A percentile compares a stretch with the other conserved stretches of the same genome.
Conservation (phyloP, 2,329 filamentous ascomycete species). For the Aspergillus brasiliensis region DNA sequence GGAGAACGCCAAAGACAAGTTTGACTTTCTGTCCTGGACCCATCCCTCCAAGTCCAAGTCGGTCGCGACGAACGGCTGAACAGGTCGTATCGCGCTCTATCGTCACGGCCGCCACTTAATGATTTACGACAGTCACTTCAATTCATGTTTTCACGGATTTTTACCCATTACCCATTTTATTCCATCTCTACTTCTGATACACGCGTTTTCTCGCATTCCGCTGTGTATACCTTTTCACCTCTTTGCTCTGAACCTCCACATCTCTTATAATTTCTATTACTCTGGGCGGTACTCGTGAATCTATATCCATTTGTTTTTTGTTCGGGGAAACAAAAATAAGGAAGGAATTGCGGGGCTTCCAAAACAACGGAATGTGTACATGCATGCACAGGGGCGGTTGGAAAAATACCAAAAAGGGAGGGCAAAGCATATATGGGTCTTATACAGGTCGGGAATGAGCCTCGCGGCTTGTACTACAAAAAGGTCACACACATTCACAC, state of each 20-base stretch:
- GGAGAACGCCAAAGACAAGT: constrained; percentile 52
- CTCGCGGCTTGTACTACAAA: constrained; percentile 15
- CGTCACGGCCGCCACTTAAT: constrained; percentile 13
- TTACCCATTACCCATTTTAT: not conserved
- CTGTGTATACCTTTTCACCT: constrained; percentile 7
- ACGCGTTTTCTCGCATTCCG: not conserved
- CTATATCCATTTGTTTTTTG: not conserved
- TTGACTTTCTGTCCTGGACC: constrained; percentile 56
- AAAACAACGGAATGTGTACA: not conserved
- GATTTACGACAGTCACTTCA: constrained; percentile 23
- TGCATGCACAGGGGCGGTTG: constrained; percentile 7
- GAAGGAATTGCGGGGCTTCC: not conserved
- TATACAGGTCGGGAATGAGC: constrained; percentile 8
- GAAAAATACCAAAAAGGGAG: constrained; percentile 4
- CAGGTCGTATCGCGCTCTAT: not conserved
- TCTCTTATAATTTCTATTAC: constrained; percentile 7
- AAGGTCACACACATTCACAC: not conserved
- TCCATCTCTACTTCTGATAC: not conserved
- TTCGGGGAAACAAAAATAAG: not conserved
- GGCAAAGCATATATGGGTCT: constrained; percentile 15
- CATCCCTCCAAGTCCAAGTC: constrained; percentile 47
- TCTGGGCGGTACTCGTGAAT: not conserved
- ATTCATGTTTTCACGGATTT: constrained; percentile 16
- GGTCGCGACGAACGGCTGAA: constrained; percentile 38
- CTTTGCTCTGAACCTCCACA: not conserved